Evolutionary conservation across 2,329 filamentous ascomycete species (phyloP).

Genomic region (Aspergillus thermomutatus): DNA sequence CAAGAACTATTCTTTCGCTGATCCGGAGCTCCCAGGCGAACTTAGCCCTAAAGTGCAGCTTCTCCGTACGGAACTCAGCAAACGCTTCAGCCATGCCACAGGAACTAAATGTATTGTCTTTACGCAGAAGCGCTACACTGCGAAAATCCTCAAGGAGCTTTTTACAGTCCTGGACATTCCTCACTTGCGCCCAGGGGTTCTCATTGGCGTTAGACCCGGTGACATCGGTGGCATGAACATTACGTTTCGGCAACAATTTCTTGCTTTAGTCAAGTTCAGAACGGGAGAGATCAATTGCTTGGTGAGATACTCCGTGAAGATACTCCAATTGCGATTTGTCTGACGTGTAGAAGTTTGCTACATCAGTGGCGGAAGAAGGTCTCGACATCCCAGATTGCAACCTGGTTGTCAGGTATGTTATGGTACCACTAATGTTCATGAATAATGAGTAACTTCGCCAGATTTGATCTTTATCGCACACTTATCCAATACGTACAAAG

Average conservation of each 20-base stretch:
- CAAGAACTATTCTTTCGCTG: conserved; percentile 47
- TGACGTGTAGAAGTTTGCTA: conserved; percentile 50
- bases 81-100: conserved; percentile 59
- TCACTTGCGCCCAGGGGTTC: conserved; percentile 58
- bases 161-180: conserved; percentile 58
- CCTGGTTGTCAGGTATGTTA: conserved; percentile 51
- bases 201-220: conserved; percentile 60
- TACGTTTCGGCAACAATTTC: conserved; percentile 70
- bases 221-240: conserved; percentile 57
- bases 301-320: conserved; percentile 15
- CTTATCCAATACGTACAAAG: conserved; percentile 96
- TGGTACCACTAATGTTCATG: not conserved
- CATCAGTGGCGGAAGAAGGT: conserved; percentile 64
- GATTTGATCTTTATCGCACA: conserved; percentile 85
- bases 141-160: conserved; percentile 66
- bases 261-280: conserved; percentile 65
- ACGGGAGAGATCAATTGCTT: conserved; percentile 58
- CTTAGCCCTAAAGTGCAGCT: conserved; percentile 71
- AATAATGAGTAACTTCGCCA: conserved; percentile 14
- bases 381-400: conserved; percentile 66
- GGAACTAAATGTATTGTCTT: conserved; percentile 80
- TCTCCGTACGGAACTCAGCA: conserved; percentile 58
- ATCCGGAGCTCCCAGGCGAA: conserved; percentile 33
- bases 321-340: conserved; percentile 1
- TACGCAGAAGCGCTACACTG: conserved; percentile 74